Evolutionary conservation across 345 rosid genomes (phyloP).

Genomic region (Sonneratia caseolaris): DNA sequence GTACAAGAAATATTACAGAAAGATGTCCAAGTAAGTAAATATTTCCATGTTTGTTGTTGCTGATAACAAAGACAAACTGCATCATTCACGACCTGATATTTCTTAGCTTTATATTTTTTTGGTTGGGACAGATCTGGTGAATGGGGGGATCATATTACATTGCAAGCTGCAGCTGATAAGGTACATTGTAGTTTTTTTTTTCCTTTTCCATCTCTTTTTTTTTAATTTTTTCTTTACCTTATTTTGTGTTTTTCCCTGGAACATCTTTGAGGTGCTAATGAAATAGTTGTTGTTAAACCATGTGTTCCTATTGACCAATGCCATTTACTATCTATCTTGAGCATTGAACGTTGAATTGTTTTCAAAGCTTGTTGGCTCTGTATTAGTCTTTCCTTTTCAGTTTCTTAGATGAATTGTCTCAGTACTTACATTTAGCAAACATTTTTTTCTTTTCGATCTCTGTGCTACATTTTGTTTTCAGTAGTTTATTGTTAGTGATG

Average conservation of each 20-base stretch:
- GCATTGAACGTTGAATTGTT: too few species aligned
- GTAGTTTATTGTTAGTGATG: too few species aligned
- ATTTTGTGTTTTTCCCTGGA: neutral
- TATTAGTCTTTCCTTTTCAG: too few species aligned
- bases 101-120: neutral
- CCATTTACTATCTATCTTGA: too few species aligned
- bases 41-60: neutral
- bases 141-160: slow-evolving; percentile 92
- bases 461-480: too few species aligned
- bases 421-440: too few species aligned
- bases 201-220: neutral
- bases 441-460: too few species aligned
- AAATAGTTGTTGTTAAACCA: too few species aligned
- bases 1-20: slow-evolving; percentile 74
- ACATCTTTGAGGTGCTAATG: neutral
- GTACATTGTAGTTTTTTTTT: slow-evolving; percentile 24
- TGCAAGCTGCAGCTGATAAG: slow-evolving; percentile 98
- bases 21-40: slow-evolving; percentile 71
- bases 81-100: neutral
- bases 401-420: too few species aligned
- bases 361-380: too few species aligned
- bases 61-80: neutral
- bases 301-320: too few species aligned
- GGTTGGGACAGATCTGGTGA: slow-evolving; percentile 63
- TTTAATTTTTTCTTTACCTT: too few species aligned